A percentile compares a stretch with the other conserved stretches of the same genome.
phyloP scores from a whole-genome alignment of 768 basidiomycete species.

The Auricularia heimuer region DNA sequence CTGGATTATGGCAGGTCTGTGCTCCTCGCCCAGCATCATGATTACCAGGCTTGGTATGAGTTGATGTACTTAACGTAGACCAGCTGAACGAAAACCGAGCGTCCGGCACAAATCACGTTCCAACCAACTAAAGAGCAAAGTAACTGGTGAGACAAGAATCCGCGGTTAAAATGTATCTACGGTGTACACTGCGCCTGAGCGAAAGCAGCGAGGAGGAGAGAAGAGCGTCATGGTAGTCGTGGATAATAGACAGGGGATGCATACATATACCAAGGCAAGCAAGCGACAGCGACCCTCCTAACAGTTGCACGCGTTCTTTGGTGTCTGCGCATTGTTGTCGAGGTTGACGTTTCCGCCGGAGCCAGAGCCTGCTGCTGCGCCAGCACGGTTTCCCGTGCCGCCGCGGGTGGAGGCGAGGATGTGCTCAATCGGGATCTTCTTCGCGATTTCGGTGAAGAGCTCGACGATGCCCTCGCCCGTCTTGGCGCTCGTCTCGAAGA shows the following conservation, averaged over 20 bases:
- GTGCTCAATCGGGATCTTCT: conserved; percentile 87
- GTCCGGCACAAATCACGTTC: too few relatives aligned
- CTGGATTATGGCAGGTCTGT: too few relatives aligned
- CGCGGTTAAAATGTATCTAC: too few relatives aligned
- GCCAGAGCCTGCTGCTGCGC: conserved; percentile 41
- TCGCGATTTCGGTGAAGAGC: conserved; percentile 94
- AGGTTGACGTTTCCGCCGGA: conserved; percentile 57
- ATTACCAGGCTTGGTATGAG: too few relatives aligned
- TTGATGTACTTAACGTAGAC: too few relatives aligned
- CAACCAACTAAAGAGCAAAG: too few relatives aligned
- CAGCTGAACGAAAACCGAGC: too few relatives aligned
- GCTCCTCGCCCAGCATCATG: too few relatives aligned
- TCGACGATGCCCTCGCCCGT: conserved; percentile 92
- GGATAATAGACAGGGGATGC: not conserved
- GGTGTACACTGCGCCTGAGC: too few relatives aligned
- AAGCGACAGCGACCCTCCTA: conserved; percentile 17
- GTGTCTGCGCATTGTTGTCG: conserved; percentile 54
- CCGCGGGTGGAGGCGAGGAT: conserved; percentile 79
- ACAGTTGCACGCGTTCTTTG: conserved; percentile 75
- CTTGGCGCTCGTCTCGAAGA: conserved; percentile 98
- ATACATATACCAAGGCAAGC: not conserved
- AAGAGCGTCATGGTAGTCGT: too few relatives aligned
- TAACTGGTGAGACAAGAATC: too few relatives aligned
- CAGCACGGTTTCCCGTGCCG: conserved; percentile 27
- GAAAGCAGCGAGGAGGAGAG: too few relatives aligned